Evolutionary conservation across 768 basidiomycete species (phyloP).

Genomic region (Serendipita sp.): DNA sequence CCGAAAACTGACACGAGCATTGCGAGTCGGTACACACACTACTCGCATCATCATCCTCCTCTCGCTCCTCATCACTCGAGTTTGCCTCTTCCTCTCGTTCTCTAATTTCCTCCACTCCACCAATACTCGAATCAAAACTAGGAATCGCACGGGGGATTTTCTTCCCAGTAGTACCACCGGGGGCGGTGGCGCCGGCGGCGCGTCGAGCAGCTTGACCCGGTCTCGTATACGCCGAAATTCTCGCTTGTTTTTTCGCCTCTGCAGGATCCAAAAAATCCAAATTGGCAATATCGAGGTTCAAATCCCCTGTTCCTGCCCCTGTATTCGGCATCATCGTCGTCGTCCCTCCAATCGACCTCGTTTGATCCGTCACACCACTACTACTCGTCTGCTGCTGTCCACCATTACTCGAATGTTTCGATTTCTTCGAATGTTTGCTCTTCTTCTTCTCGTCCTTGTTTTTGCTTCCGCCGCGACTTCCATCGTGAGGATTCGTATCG

Average conservation of each 20-base stretch:
- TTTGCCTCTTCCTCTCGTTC: background rate
- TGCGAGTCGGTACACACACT: background rate
- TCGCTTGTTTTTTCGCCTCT: background rate
- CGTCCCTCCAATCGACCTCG: background rate
- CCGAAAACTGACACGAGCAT: background rate
- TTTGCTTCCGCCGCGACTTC: no score
- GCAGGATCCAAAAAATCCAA: background rate
- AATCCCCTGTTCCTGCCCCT: background rate
- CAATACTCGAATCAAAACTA: background rate
- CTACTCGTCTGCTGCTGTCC: background rate
- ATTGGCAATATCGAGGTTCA: conserved; percentile 1
- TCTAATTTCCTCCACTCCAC: background rate
- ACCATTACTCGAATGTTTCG: background rate
- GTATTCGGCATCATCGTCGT: background rate
- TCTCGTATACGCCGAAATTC: background rate
- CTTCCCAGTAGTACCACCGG: background rate
- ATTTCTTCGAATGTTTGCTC: background rate
- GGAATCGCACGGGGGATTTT: background rate
- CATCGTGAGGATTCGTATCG: no score
- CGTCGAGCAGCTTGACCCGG: background rate
- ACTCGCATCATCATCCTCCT: background rate
- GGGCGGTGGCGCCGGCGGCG: background rate
- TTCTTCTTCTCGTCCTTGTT: background rate
- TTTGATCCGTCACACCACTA: background rate
- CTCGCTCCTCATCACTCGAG: background rate